Base-by-base conservation (phyloP, 1,139 yeast genomes). In the Suhomyces panamericanus region DNA sequence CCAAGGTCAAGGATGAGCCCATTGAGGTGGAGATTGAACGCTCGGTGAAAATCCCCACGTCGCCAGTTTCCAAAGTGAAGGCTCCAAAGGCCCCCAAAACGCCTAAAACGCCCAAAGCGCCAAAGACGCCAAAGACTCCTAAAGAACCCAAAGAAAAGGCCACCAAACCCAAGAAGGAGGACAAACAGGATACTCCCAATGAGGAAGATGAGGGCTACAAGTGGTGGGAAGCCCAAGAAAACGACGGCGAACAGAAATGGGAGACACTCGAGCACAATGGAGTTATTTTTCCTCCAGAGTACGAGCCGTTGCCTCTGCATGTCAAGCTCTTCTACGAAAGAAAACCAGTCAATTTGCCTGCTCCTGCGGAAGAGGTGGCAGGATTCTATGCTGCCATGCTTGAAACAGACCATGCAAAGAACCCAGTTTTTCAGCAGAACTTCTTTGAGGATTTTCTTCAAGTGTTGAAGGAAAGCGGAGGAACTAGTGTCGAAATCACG, bases 331-430 rank as follows among this genome's bases (percentile, higher is more conserved):
- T 80, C 50, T 91, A 91, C 59, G 85, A 86, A 53, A 89, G 88
- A 1, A 75, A 78, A 52, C 86, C 93, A 0, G 89, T 91, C 1
- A 70, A 69, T 24, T 71, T 91, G 49, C 93, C 96, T 0, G 67
- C 70, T 1, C 87, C 77, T 46, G 98, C 97, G 2, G 99, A 93
- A 65, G 98, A 93, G 64, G 97, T 93, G 30, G 98, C 97, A 0
- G 97, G 97, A 0, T 91, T 90, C 60, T 93, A 76, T 64, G 98
- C 87, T 14, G 96, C 96, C 7, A 78, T 91, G 81, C 51, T 91
- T 36, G 91, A 87, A 55, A 79, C 95, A 0, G 97, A 90, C 54
- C 97, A 91, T 64, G 95, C 91, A 12, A 77, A 82, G 52, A 91
- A 90, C 60, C 91, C 95, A 0, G 83, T 81, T 1, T 93, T 93